Base-by-base conservation (phyloP, 2,329 filamentous ascomycete genomes). In the Diatrype stigma region DNA sequence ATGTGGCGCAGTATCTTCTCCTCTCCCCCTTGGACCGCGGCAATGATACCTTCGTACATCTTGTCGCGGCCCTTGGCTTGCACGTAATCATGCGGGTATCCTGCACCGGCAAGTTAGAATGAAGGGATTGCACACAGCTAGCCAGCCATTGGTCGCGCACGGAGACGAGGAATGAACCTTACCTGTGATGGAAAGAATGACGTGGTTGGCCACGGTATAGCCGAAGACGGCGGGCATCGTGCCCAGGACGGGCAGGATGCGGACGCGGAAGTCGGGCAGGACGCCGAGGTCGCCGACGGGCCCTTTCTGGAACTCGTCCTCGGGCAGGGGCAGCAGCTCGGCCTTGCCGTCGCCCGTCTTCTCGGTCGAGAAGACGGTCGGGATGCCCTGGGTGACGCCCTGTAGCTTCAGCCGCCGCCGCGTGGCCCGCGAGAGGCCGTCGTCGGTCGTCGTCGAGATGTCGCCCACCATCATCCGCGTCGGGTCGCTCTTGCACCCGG, bases 151-250 rank as follows among this genome's bases (percentile, higher is more conserved):
- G n/a, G n/a, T n/a, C n/a, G n/a, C n/a, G n/a, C n/a, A n/a, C n/a
- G n/a, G n/a, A 3, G 8, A 1, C 3, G 2, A 46, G 21, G 17
- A 10, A 17, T 10, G 3, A 22, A 62, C 34, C 62, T n/a, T n/a
- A 75, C 74, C 74, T 6, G 80, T 75, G 45, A 97, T 81, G 51
- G 84, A 82, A 50, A 96, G 79, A 57, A 99, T 93, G 53, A 97
- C 84, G 66, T 97, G 90, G 70, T 97, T 99, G 3, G 94, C 94
- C 8, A 89, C 83, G 0, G 87, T 89, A 50, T 96, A 88, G 8
- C 94, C 94, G 67, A 99, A 99, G 1, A 97, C 86, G 2, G 94
- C 93, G 0, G 94, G 94, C 92, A 99, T 96, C 0, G 94, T 99
- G 1, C 94, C 94, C 3, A 99, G 74, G 0, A 99, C 94, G 0